phyloP scores from a whole-genome alignment of 208 protist genomes.

The Trypanosoma melophagium region DNA sequence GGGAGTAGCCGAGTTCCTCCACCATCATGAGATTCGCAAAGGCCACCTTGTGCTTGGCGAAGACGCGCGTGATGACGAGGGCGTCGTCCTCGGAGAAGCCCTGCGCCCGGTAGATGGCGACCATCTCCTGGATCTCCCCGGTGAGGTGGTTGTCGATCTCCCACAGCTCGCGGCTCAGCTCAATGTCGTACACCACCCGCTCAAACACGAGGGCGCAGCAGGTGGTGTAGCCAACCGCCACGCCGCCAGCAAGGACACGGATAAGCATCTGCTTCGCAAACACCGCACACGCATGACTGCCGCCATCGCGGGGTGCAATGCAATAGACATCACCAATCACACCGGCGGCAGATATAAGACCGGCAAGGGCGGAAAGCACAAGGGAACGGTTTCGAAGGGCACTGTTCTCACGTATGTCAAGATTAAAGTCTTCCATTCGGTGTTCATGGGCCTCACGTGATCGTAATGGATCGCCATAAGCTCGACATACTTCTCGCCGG shows the following conservation, averaged over 20 bases:
- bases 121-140: slow-evolving; percentile 92
- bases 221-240: slow-evolving; percentile 46
- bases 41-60: slow-evolving; percentile 73
- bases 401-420: slow-evolving; percentile 81
- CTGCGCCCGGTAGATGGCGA: slow-evolving; percentile 90
- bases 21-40: slow-evolving; percentile 95
- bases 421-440: slow-evolving; percentile 82
- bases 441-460: slow-evolving; percentile 69
- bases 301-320: not conserved
- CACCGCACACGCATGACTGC: not conserved
- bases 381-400: slow-evolving; percentile 77
- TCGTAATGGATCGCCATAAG: slow-evolving; percentile 63
- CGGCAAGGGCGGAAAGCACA: slow-evolving; percentile 51
- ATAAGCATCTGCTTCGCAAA: slow-evolving; percentile 38
- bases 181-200: slow-evolving; percentile 75
- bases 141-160: slow-evolving; percentile 92
- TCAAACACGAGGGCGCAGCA: slow-evolving; percentile 61
- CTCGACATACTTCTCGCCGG: slow-evolving; percentile 45
- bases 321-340: slow-evolving; percentile 31
- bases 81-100: slow-evolving; percentile 90
- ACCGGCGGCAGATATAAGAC: slow-evolving; percentile 47
- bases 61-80: slow-evolving; percentile 78
- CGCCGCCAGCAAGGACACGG: slow-evolving; percentile 36
- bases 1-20: slow-evolving; percentile 92
- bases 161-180: slow-evolving; percentile 91